Evolutionary conservation across 371 early-diverging fungal species (phyloP), one percentile per base, ranked within the genome.

Genomic region (Mortierella sp.): DNA sequence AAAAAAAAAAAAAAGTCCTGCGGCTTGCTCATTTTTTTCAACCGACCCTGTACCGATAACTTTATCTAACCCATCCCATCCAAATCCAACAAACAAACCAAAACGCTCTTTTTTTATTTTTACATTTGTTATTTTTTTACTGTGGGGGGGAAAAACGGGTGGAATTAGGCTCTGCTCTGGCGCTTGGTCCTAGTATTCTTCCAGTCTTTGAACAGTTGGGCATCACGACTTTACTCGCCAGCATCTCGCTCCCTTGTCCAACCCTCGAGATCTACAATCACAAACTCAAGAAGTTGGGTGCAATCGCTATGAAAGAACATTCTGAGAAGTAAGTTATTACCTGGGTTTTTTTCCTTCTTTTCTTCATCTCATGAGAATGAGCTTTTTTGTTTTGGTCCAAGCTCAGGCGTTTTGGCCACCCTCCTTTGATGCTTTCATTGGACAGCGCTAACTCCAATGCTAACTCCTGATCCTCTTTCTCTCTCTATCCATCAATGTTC

Each of bases 161-260:
- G 36, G 36, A 43, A 43, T 9, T 43, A 43, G 69, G 69, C 4
- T 41, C 55, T 21, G 69, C 69, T 15, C 69, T 70, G 3, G 48
- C 28, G n/a, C 43, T 70, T 11, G 70, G 70, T 11, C 58, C 64
- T 33, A 70, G 36, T 19, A 50, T 63, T 11, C 47, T 70, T 0
- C 48, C 70, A 3, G 48, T 70, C 47, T 58, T 70, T 58, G 70
- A 70, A 22, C 70, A 70, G 28, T 36, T 70, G 10, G 70, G 64
- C 8, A 2, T 70, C 28, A 53, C 63, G 2, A 58, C 21, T 4
- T 32, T 70, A n/a, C 28, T 70, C 1, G 70, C 70, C 19, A 70
- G 70, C 21, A 58, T 70, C 36, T 70, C 64, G 0, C 13, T 70
- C 15, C 70, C 70, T 9, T 63, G 62, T 16, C 48, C 63, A 15